Evolutionary conservation across 208 protist species (phyloP).

Genomic region (Leishmania mexicana): DNA sequence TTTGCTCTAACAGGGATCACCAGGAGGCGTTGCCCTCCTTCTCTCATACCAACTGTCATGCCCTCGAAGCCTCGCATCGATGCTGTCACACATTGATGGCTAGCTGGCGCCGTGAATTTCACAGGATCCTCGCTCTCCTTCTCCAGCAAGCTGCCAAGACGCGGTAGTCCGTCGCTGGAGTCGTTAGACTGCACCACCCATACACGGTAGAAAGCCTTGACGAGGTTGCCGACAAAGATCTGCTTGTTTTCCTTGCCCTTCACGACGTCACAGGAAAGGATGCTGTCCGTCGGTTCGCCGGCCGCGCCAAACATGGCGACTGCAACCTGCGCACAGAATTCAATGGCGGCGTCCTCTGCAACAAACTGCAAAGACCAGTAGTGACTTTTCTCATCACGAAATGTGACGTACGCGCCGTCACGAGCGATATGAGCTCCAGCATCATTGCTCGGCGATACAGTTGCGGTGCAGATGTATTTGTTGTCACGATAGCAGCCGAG

Average conservation of each 20-base stretch:
- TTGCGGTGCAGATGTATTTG: conserved; percentile 72
- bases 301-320: conserved; percentile 76
- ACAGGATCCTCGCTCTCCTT: conserved; percentile 46
- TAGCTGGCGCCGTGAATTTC: conserved; percentile 55
- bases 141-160: conserved; percentile 69
- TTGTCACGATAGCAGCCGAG: conserved; percentile 79
- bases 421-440: conserved; percentile 57
- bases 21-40: conserved; percentile 58
- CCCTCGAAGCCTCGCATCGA: conserved; percentile 84
- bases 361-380: conserved; percentile 73
- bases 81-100: conserved; percentile 56
- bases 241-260: conserved; percentile 45
- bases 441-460: conserved; percentile 72
- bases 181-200: conserved; percentile 65
- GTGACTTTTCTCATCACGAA: conserved; percentile 66
- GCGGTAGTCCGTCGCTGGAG: conserved; percentile 34
- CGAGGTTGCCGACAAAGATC: conserved; percentile 59
- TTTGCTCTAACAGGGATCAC: conserved; percentile 56
- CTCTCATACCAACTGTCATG: conserved; percentile 69
- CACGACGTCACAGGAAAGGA: conserved; percentile 56
- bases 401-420: conserved; percentile 63
- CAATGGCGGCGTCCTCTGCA: conserved; percentile 39
- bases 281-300: conserved; percentile 57
- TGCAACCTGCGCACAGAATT: conserved; percentile 61
- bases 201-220: conserved; percentile 55